These are phyloP conservation scores for Saccharomyces pastorianus DNA, from an alignment of 1,139 yeast genomes.

Conservation along the genomic window DNA sequence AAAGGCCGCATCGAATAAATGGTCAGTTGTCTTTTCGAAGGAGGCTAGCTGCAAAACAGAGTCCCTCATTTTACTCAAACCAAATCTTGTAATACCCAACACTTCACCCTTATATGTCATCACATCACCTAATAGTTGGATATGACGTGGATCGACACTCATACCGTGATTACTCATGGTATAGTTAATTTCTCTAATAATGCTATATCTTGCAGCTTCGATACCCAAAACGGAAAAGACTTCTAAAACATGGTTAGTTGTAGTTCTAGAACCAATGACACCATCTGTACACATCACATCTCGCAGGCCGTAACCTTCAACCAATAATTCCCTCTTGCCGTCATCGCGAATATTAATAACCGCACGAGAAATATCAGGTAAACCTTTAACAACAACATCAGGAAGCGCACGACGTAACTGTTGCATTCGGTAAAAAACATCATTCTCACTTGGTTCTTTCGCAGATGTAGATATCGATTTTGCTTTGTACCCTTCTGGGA, in stretches of 20 bases:
- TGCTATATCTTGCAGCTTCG: constrained; percentile 93
- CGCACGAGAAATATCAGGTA: constrained; percentile 85
- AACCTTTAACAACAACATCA: constrained; percentile 82
- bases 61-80: constrained; percentile 97
- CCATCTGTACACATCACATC: constrained; percentile 98
- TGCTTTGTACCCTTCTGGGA: constrained; percentile 42
- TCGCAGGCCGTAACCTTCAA: constrained; percentile 94
- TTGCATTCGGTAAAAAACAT: constrained; percentile 83
- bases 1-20: constrained; percentile 95
- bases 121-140: constrained; percentile 93
- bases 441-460: constrained; percentile 45
- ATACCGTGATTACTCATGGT: constrained; percentile 99
- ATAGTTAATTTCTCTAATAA: constrained; percentile 88
- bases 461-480: constrained; percentile 36
- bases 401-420: constrained; percentile 80
- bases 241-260: constrained; percentile 88
- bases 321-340: constrained; percentile 81
- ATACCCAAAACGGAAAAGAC: constrained; percentile 87
- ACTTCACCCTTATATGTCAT: constrained; percentile 99
- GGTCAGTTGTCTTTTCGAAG: constrained; percentile 97
- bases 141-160: constrained; percentile 99
- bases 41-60: constrained; percentile 94
- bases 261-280: constrained; percentile 78
- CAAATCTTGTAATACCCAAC: constrained; percentile 94
- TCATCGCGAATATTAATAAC: constrained; percentile 85